Evolutionary conservation across 2,329 filamentous ascomycete genomes (phyloP).

Genomic region (Diaporthe helianthi): DNA sequence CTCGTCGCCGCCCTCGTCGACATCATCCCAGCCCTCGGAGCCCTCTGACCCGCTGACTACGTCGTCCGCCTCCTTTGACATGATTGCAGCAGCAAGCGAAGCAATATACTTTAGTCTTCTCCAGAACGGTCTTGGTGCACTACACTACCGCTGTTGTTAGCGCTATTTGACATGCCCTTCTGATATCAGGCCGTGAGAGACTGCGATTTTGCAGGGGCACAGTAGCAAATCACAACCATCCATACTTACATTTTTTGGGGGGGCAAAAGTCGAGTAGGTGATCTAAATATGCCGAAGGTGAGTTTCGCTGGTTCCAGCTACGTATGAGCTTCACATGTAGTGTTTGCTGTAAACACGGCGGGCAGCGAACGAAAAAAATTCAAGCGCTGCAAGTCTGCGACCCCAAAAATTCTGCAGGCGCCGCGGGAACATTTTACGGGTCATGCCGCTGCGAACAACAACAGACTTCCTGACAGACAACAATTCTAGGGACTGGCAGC

Average conservation of each 20-base stretch:
- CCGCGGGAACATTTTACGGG: slow-evolving; percentile 29
- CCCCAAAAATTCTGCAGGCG: slow-evolving; percentile 32
- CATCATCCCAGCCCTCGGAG: slow-evolving; percentile 44
- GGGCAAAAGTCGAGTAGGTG: neutral
- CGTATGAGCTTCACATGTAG: neutral
- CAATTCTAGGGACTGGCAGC: neutral
- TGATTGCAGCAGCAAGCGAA: slow-evolving; percentile 1
- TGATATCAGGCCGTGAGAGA: neutral
- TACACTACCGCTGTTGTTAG: slow-evolving; percentile 4
- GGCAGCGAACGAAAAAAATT: slow-evolving; percentile 32
- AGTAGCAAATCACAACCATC: neutral
- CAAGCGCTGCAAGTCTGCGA: slow-evolving; percentile 27
- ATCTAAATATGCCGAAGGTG: neutral
- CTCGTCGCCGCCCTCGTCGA: slow-evolving; percentile 55
- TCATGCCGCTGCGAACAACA: slow-evolving; percentile 24
- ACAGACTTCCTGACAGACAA: neutral
- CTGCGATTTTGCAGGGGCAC: neutral
- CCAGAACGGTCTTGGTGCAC: neutral
- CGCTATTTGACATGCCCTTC: neutral
- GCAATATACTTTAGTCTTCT: too few species aligned
- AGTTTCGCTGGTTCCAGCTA: slow-evolving; percentile 33
- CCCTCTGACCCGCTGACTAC: slow-evolving; percentile 46
- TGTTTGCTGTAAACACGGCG: neutral
- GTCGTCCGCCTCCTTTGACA: slow-evolving; percentile 34
- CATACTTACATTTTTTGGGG: neutral